These are phyloP conservation scores for Elongisporangium prolatum DNA, from an alignment of 352 stramenopile genomes.

Conservation along the genomic window DNA sequence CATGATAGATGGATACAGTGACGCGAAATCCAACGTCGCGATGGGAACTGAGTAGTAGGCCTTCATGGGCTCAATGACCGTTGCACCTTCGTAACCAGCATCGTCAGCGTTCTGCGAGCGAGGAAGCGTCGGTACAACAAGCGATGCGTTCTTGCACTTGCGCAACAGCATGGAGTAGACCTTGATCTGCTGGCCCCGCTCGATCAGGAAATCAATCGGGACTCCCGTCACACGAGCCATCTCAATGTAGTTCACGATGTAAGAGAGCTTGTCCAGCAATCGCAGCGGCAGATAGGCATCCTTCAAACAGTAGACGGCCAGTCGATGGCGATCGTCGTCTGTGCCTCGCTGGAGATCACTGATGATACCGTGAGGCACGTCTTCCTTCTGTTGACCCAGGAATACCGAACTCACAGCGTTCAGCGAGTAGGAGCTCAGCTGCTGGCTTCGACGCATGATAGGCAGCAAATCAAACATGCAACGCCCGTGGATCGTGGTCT, in stretches of 20 bases:
- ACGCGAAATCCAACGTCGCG: conserved; percentile 99
- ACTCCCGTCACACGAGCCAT: conserved; percentile 99
- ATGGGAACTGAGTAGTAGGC: conserved; percentile 99
- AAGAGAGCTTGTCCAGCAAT: conserved; percentile 98
- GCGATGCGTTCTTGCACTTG: conserved; percentile 92
- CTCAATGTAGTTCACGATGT: conserved; percentile 99
- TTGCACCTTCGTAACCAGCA: conserved; percentile 96
- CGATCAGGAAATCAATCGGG: conserved; percentile 97
- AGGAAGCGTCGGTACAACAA: conserved; percentile 96
- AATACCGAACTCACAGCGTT: conserved; percentile 98
- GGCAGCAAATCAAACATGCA: conserved; percentile 99
- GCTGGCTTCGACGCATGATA: conserved; percentile 99
- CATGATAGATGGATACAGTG: conserved; percentile 99
- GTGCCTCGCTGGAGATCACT: conserved; percentile 91
- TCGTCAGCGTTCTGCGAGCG: conserved; percentile 84
- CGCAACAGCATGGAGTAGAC: conserved; percentile 99
- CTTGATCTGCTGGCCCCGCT: conserved; percentile 98
- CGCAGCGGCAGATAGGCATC: conserved; percentile 96
- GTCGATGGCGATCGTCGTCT: conserved; percentile 96
- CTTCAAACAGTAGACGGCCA: conserved; percentile 99
- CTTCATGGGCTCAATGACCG: conserved; percentile 99
- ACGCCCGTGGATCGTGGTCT: conserved; percentile 97
- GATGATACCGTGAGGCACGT: conserved; percentile 99
- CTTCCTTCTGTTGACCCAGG: conserved; percentile 98
- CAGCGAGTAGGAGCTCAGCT: conserved; percentile 98